Base-by-base conservation (phyloP, 192 early-diverging fungal species). In the Coemansia reversa region DNA sequence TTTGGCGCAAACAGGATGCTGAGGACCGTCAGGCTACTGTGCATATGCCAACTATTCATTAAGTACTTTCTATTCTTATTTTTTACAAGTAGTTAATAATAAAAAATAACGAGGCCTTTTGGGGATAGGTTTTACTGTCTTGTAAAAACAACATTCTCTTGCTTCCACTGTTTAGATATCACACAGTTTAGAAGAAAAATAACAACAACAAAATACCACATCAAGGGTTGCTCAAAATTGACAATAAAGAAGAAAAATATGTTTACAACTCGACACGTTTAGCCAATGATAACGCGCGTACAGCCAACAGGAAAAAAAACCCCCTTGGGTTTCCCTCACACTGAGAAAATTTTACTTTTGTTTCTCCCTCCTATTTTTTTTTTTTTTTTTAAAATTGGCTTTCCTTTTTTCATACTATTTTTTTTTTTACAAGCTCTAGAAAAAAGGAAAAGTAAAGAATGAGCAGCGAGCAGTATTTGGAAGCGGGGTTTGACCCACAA, bases 1-100 rank as follows among this genome's bases (percentile, higher is more conserved):
- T 97, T 55, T 98, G 96, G 96, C 86, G 92, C 65, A 82, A 86
- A 54, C 89, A 94, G 74, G 96, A 97, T 63, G 94, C 87, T 23
- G 83, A 75, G 18, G 70, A 81, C 51, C 53, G 23, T 6, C 32
- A 22, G 28, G 86, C 93, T 22, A 65, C 87, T 9, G 93, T 96
- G 22, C 89, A 90, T 75, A 98, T 98, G 96, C 95, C 95, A 29
- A 94, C 90, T 14, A 66, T 85, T 62, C 76, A 85, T 70, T 88
- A 84, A 76, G 68, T 18, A 18, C n/a, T 19, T 53, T 61, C 53
- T 58, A 49, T 18, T 27, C 55, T 55, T 51, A 48, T 9, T 57
- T n/a, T 39, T 23, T 23, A 8, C 25, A n/a, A n/a, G n/a, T n/a
- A n/a, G n/a, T n/a, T n/a, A n/a, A n/a, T 14, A 11, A 9, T 12